Evolutionary conservation across 2,329 filamentous ascomycete genomes (phyloP).

Genomic region (Trichophyton schoenleinii): DNA sequence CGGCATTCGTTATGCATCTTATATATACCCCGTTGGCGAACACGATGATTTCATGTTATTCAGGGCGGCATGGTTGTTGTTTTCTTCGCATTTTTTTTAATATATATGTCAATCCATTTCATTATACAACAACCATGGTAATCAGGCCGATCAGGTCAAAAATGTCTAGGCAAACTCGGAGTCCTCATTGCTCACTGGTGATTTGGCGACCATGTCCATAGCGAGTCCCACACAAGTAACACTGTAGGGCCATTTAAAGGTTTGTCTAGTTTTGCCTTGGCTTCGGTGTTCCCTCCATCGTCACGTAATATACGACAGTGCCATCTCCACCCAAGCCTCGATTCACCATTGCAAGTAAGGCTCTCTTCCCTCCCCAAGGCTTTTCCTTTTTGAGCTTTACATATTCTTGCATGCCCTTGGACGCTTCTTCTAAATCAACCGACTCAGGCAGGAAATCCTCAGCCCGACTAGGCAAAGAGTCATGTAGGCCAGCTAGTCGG

Average conservation of each 20-base stretch:
- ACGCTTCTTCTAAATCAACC: constrained; percentile 18
- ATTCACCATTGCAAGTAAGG: constrained; percentile 47
- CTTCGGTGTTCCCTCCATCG: constrained; percentile 53
- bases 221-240: neutral
- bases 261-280: constrained; percentile 46
- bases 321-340: constrained; percentile 41
- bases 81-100: neutral
- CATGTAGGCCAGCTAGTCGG: constrained; percentile 45
- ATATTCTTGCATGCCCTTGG: constrained; percentile 22
- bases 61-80: neutral
- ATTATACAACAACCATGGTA: neutral
- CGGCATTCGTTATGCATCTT: neutral
- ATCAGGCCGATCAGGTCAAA: neutral
- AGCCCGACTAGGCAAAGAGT: constrained; percentile 32
- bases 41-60: neutral
- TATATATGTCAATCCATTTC: neutral
- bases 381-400: constrained; percentile 21
- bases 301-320: constrained; percentile 53
- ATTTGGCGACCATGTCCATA: neutral
- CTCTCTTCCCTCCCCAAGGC: constrained; percentile 40
- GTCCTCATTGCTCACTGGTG: neutral
- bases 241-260: neutral
- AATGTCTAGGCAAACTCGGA: neutral
- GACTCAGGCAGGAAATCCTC: constrained; percentile 12
- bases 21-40: neutral